Conservation (phyloP, 371 early-diverging fungal species). For the Circinella minor region DNA sequence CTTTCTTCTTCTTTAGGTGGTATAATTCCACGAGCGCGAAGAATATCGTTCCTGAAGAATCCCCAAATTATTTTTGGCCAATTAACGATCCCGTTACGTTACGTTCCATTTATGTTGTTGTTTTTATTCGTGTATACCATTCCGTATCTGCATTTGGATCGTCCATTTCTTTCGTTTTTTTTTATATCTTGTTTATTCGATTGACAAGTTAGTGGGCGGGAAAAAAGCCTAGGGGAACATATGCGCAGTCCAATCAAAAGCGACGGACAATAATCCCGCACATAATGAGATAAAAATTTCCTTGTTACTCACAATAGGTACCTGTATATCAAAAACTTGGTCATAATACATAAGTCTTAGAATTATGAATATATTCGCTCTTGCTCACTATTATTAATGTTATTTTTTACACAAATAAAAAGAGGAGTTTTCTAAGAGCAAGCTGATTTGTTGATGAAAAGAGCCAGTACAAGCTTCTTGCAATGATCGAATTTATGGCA, state of each 20-base stretch:
- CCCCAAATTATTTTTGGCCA: neutral
- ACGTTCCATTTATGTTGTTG: neutral
- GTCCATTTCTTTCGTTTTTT: conserved; percentile 31
- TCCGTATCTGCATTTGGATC: conserved; percentile 80
- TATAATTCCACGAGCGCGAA: conserved; percentile 90
- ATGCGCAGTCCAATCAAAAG: neutral
- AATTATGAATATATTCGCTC: too few species aligned
- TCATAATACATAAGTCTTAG: too few species aligned
- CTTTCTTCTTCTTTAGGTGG: conserved; percentile 76
- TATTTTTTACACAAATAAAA: too few species aligned
- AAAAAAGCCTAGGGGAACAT: neutral
- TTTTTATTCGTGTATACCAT: conserved; percentile 46
- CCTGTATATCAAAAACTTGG: too few species aligned
- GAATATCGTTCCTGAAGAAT: conserved; percentile 78
- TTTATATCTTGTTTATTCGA: neutral
- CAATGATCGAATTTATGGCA: too few species aligned
- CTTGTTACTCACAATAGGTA: too few species aligned
- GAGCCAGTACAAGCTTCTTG: too few species aligned
- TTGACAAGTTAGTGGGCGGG: neutral
- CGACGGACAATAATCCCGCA: too few species aligned
- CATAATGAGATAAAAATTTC: too few species aligned
- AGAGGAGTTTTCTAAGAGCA: too few species aligned
- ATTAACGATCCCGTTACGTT: neutral
- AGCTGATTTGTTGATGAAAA: too few species aligned
- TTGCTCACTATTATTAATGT: too few species aligned